Percentiles rank a stretch among this genome's conserved stretches.
Evolutionary conservation across 2,329 filamentous ascomycete genomes (phyloP).

Genomic region (Ilyonectria mors-panacis): DNA sequence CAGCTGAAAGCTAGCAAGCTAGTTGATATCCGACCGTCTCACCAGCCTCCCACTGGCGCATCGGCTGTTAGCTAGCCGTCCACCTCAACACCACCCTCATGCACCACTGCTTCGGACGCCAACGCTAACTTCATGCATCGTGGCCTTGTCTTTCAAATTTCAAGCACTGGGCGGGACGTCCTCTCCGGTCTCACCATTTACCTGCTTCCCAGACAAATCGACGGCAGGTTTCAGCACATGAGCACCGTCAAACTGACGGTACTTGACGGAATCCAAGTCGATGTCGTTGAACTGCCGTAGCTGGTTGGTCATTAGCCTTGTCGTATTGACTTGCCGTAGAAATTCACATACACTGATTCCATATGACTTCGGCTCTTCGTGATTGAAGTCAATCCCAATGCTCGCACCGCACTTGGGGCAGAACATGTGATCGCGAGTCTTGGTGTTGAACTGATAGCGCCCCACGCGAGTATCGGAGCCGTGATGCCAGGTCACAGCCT

Average conservation of each 20-base stretch:
- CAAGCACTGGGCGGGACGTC: slow-evolving; percentile 16
- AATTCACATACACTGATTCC: slow-evolving; percentile 59
- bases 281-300: slow-evolving; percentile 59
- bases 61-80: not conserved
- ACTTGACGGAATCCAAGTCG: slow-evolving; percentile 56
- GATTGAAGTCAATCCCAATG: slow-evolving; percentile 62
- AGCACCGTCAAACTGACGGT: slow-evolving; percentile 55
- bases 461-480: slow-evolving; percentile 48
- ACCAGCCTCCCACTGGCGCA: not conserved
- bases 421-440: slow-evolving; percentile 64
- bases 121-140: not conserved
- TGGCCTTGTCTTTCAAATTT: slow-evolving; percentile 2
- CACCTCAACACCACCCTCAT: not conserved
- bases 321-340: not conserved
- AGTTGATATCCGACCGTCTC: not conserved
- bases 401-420: slow-evolving; percentile 63
- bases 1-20: not conserved
- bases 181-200: slow-evolving; percentile 28
- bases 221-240: slow-evolving; percentile 51
- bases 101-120: not conserved
- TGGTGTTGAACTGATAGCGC: slow-evolving; percentile 61
- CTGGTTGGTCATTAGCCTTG: slow-evolving; percentile 46
- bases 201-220: slow-evolving; percentile 55
- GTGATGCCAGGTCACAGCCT: slow-evolving; percentile 61
- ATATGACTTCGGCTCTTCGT: slow-evolving; percentile 50